Base-by-base conservation (phyloP, 371 early-diverging fungal species). In the Mycotypha africana region DNA sequence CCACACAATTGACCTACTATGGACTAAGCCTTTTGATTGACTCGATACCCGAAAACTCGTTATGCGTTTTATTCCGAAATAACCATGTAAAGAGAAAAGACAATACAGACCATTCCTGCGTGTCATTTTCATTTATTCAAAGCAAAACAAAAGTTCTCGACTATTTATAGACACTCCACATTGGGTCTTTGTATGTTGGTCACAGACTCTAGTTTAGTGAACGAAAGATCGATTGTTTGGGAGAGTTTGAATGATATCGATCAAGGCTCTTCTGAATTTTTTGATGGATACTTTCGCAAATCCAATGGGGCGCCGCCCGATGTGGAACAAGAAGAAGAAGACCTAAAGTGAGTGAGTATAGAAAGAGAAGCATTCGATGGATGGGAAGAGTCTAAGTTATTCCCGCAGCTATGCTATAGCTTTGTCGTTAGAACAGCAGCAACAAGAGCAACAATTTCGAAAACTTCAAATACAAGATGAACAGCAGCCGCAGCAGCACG, bases 21-120 rank as follows among this genome's bases (percentile, higher is more conserved):
- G 94, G 96, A 1, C 69, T 93, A 24, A 63, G 67, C 14, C 47
- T 72, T 19, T 70, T 93, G 32, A 56, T 69, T 15, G 80, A 79
- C 15, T 58, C 77, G 23, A 67, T 92, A 26, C 84, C 84, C 1
- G 65, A 70, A 3, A 63, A 74, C 20, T 65, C 76, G 2, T 65
- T 91, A 14, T 77, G 82, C 42, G 91, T 92, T 19, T 62, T 94
- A 23, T 95, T 95, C 76, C 72, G 96, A 34, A 94, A 94, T 62
- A 95, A 95, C 60, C 96, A 95, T 56, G 85, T 81, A 76, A 70
- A 57, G 25, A 26, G 19, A 1, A n/a, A n/a, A n/a, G n/a, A n/a
- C n/a, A n/a, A n/a, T n/a, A n/a, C n/a, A n/a, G n/a, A n/a, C n/a
- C n/a, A n/a, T n/a, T n/a, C n/a, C n/a, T n/a, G n/a, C n/a, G n/a